These are phyloP conservation scores for Melaleuca quinquenervia DNA, from an alignment of 345 rosid genomes.

Conservation along the genomic window DNA sequence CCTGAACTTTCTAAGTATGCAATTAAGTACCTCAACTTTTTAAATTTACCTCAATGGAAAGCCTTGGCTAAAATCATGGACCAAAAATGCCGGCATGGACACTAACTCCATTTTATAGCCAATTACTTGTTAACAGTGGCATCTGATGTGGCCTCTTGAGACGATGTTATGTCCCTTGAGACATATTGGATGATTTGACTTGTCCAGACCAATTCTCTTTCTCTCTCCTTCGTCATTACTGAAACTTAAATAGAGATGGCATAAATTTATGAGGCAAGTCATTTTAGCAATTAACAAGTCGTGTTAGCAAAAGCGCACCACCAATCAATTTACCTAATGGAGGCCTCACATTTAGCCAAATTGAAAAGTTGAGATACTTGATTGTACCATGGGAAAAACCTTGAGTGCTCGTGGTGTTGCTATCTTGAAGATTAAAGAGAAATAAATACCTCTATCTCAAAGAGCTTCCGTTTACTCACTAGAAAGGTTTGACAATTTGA, in stretches of 20 bases:
- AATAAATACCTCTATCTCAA: background rate
- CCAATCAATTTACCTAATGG: background rate
- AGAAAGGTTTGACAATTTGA: background rate
- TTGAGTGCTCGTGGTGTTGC: background rate
- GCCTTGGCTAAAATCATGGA: background rate
- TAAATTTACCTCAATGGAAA: background rate
- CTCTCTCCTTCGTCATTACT: background rate
- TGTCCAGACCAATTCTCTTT: background rate
- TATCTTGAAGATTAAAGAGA: background rate
- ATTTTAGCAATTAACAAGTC: background rate
- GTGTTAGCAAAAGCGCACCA: background rate
- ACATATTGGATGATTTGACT: background rate
- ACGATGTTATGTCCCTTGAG: background rate
- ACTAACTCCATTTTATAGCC: background rate
- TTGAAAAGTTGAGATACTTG: background rate
- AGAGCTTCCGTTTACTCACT: background rate
- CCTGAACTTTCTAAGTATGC: background rate
- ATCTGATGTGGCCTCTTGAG: background rate
- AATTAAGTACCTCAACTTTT: background rate
- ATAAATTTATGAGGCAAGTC: background rate
- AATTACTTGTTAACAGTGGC: background rate
- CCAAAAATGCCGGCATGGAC: background rate
- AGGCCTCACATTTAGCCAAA: background rate
- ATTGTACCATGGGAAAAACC: background rate
- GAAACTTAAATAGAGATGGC: background rate